These are phyloP conservation scores for Solanum medicagineum DNA, from an alignment of 257 asterid genomes.

Conservation along the genomic window DNA sequence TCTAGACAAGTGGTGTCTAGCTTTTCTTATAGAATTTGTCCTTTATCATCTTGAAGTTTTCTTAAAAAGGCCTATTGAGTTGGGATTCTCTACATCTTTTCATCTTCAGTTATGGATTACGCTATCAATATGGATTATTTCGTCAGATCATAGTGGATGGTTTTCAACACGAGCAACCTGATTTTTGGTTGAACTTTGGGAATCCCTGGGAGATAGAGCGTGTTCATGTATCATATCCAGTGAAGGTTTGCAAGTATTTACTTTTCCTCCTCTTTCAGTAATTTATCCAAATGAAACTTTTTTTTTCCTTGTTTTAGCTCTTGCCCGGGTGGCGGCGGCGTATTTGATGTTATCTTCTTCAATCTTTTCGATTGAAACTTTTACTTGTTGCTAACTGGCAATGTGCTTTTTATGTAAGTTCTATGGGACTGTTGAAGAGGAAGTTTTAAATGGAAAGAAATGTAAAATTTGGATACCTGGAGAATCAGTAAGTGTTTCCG, in stretches of 20 bases:
- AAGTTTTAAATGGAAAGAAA: slow-evolving; percentile 23
- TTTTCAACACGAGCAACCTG: slow-evolving; percentile 43
- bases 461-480: slow-evolving; percentile 35
- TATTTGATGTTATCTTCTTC: not conserved
- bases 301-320: not conserved
- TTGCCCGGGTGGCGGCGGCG: not conserved
- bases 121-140: slow-evolving; percentile 45
- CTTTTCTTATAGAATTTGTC: not conserved
- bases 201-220: slow-evolving; percentile 54
- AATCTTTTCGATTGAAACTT: slow-evolving; percentile 1
- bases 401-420: slow-evolving; percentile 12
- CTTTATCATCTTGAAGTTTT: not conserved
- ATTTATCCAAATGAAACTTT: not conserved
- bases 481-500: slow-evolving; percentile 31
- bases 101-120: slow-evolving; percentile 34
- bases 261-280: not conserved
- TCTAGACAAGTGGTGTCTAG: not conserved
- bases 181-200: slow-evolving; percentile 44
- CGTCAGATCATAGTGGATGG: slow-evolving; percentile 43
- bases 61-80: not conserved
- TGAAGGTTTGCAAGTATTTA: slow-evolving; percentile 28
- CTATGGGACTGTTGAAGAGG: slow-evolving; percentile 36
- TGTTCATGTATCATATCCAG: slow-evolving; percentile 41
- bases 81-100: slow-evolving; percentile 1
- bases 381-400: slow-evolving; percentile 1